Evolutionary conservation across 2,329 filamentous ascomycete genomes (phyloP).

Genomic region (Curvularia verruculosa): DNA sequence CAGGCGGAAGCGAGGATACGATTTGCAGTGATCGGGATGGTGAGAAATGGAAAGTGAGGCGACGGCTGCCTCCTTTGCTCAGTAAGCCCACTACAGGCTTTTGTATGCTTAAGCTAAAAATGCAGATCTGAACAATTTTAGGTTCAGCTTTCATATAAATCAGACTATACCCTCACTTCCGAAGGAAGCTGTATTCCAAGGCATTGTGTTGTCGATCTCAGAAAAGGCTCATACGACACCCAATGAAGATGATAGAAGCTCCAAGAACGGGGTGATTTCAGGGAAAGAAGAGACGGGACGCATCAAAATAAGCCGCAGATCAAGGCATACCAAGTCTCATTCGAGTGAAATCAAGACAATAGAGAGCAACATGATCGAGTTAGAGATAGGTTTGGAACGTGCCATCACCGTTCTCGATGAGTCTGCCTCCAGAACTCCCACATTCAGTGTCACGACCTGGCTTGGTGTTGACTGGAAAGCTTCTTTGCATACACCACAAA

Average conservation of each 20-base stretch:
- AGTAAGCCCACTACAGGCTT: background rate
- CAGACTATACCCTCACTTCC: background rate
- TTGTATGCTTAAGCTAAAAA: background rate
- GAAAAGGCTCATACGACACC: background rate
- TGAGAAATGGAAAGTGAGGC: background rate
- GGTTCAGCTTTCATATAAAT: slow-evolving; percentile 1
- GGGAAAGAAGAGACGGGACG: background rate
- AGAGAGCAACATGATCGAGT: background rate
- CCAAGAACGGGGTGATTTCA: background rate
- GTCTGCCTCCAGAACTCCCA: background rate
- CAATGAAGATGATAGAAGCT: background rate
- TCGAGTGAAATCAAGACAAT: background rate
- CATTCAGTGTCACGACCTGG: background rate
- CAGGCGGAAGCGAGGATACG: background rate
- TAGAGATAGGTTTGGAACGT: background rate
- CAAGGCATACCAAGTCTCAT: background rate
- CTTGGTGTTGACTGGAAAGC: background rate
- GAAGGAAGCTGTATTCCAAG: background rate
- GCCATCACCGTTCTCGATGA: background rate
- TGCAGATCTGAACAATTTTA: slow-evolving; percentile 5
- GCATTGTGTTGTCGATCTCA: background rate
- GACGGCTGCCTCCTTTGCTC: slow-evolving; percentile 5
- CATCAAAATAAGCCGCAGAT: background rate
- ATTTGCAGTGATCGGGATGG: background rate
- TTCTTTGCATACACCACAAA: background rate